Evolutionary conservation across 768 basidiomycete species (phyloP).

Genomic region (Tubosaeta sp.): DNA sequence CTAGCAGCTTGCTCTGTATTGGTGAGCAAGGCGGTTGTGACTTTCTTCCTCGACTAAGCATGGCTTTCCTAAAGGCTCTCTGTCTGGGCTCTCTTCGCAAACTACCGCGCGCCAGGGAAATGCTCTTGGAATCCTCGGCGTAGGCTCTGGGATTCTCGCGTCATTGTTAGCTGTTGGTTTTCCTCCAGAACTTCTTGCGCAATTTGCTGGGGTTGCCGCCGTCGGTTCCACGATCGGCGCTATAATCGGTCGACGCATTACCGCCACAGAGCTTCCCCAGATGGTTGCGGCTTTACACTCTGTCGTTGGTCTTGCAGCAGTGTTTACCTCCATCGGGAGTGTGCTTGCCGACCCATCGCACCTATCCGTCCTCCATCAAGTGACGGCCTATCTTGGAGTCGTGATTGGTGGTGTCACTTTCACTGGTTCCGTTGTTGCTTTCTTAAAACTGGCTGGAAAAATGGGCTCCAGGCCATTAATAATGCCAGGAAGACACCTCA

Average conservation of each 20-base stretch:
- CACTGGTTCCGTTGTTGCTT: conserved; percentile 86
- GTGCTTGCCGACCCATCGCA: conserved; percentile 71
- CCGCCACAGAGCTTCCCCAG: conserved; percentile 85
- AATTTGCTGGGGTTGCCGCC: conserved; percentile 73
- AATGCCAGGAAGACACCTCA: conserved; percentile 72
- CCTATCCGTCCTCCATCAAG: conserved; percentile 66
- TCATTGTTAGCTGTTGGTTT: conserved; percentile 84
- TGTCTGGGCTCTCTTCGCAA: conserved; percentile 78
- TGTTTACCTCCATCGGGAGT: conserved; percentile 80
- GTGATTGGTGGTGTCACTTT: conserved; percentile 88
- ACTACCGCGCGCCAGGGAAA: conserved; percentile 85
- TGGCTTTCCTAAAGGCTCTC: conserved; percentile 47
- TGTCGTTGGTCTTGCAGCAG: conserved; percentile 87
- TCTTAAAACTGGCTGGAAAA: conserved; percentile 79
- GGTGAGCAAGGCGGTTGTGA: conserved; percentile 36
- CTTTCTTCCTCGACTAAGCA: not conserved
- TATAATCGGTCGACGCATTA: conserved; percentile 76
- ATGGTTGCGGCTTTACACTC: conserved; percentile 80
- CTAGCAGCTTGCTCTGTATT: conserved; percentile 84
- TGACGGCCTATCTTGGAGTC: conserved; percentile 83
- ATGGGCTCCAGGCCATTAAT: conserved; percentile 72
- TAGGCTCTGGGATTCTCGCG: conserved; percentile 73
- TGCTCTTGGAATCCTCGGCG: conserved; percentile 81
- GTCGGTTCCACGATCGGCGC: conserved; percentile 70
- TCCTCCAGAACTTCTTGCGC: conserved; percentile 64